A percentile compares a stretch with the other conserved stretches of the same genome.
Evolutionary conservation across 805 yeast species (phyloP).

Genomic region (Allodekkera sacchari): DNA sequence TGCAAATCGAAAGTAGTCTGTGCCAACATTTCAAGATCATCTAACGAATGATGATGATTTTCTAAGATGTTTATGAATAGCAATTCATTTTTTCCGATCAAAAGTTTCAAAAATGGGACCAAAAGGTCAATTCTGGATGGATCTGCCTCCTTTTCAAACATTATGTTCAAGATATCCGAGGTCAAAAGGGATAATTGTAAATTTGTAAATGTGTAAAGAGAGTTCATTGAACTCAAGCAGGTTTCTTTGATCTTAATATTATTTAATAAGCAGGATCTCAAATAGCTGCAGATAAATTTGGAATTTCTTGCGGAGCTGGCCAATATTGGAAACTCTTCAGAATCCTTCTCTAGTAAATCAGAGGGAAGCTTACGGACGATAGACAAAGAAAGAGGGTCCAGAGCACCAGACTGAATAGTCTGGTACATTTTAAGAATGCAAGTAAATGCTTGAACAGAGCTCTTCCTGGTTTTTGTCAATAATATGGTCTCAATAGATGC

Average conservation of each 20-base stretch:
- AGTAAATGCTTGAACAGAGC: slow-evolving; percentile 31
- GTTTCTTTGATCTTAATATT: slow-evolving; percentile 8
- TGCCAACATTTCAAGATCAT: slow-evolving; percentile 52
- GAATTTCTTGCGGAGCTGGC: slow-evolving; percentile 10
- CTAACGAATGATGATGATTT: slow-evolving; percentile 29
- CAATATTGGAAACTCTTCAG: slow-evolving; percentile 14
- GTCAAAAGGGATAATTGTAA: slow-evolving; percentile 17
- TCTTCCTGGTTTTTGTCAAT: slow-evolving; percentile 11
- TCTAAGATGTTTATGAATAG: slow-evolving; percentile 31
- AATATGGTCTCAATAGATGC: slow-evolving; percentile 58
- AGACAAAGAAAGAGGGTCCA: slow-evolving; percentile 19
- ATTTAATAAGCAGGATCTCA: slow-evolving; percentile 17
- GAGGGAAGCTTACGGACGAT: slow-evolving; percentile 16
- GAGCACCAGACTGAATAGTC: slow-evolving; percentile 28
- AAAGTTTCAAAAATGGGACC: slow-evolving; percentile 26
- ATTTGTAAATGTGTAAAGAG: too few species aligned
- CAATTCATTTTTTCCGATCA: slow-evolving; percentile 29
- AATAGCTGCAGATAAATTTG: slow-evolving; percentile 22
- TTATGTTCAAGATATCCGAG: slow-evolving; percentile 15
- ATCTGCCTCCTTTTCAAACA: slow-evolving; percentile 8
- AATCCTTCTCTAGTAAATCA: slow-evolving; percentile 10
- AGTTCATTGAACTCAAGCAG: too few species aligned
- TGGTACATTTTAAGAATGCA: slow-evolving; percentile 42
- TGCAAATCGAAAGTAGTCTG: slow-evolving; percentile 65
- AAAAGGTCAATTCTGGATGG: slow-evolving; percentile 16